Base-by-base conservation (phyloP, 305 asterid genomes). In the Rubia balearica region DNA sequence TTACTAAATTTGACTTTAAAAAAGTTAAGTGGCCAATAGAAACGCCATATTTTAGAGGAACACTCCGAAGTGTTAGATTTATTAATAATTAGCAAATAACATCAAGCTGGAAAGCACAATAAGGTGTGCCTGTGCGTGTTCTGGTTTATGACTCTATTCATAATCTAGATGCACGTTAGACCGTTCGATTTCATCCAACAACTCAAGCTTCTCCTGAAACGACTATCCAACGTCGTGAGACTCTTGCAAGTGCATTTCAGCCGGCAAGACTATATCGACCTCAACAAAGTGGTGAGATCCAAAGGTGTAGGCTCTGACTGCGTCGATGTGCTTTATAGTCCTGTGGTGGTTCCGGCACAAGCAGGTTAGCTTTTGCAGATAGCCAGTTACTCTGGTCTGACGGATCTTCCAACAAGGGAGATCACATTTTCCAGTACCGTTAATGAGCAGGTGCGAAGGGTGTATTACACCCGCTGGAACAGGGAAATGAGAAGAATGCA, bases 341-440 rank as follows among this genome's bases (percentile, higher is more conserved):
- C 77, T 77, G 79, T 84, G 86, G 74, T 84, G 88, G 60, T 84
- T 84, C 86, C 88, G 81, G 68, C 88, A 84, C 38, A 84, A 84
- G 76, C 81, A 84, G 19, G 88, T 84, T 72, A 84, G 80, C 73
- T 84, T 84, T 48, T 84, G 88, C 33, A 84, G 69, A 61, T 75
- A 84, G 53, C 79, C 33, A 84, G 69, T 55, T 75, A 81, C 55
- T 81, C 88, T 36, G 86, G 88, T 61, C 86, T 74, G 38, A 86
- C 88, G 46, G 88, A 76, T 74, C 71, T 79, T 61, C 88, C 88
- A 1, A 84, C 75, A 0, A 84, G 88, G 63, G 88, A 84, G 70
- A 67, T 81, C 27, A 84, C 88, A 12, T 84, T 84, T 80, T 84
- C 88, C 73, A 84, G 22, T 46, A 84, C 88, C 0, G 86, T 84